Conservation (phyloP, 139 green algal species). For the Tetraselmis chui region DNA sequence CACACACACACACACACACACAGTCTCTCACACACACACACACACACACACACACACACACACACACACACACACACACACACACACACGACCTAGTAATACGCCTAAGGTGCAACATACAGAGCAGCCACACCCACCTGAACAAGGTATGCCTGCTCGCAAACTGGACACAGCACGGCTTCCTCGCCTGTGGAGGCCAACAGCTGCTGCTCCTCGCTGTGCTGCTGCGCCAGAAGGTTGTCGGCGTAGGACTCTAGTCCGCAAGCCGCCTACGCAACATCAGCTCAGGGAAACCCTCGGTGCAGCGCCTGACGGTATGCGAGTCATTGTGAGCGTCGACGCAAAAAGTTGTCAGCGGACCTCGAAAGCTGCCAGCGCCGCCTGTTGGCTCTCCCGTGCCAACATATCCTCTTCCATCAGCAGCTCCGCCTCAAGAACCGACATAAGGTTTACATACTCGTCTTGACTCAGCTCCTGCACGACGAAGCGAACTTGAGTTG, state of each 20-base stretch:
- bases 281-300: neutral
- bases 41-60: neutral
- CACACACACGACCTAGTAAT: neutral
- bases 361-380: neutral
- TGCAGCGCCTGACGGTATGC: neutral
- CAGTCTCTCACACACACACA: no score
- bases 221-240: neutral
- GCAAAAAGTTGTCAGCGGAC: no score
- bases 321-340: neutral
- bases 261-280: neutral
- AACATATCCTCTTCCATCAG: neutral
- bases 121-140: neutral
- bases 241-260: neutral
- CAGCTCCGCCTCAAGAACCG: neutral
- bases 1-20: neutral
- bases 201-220: neutral
- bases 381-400: neutral
- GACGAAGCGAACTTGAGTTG: no score
- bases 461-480: neutral
- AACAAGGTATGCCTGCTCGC: neutral
- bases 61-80: neutral
- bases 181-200: neutral
- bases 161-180: neutral
- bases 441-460: neutral
- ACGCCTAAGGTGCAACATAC: neutral